Percentiles rank a stretch among this genome's conserved stretches.
Evolutionary conservation across 1,284 basidiomycete genomes (phyloP).

Genomic region (Heterobasidion annosum): DNA sequence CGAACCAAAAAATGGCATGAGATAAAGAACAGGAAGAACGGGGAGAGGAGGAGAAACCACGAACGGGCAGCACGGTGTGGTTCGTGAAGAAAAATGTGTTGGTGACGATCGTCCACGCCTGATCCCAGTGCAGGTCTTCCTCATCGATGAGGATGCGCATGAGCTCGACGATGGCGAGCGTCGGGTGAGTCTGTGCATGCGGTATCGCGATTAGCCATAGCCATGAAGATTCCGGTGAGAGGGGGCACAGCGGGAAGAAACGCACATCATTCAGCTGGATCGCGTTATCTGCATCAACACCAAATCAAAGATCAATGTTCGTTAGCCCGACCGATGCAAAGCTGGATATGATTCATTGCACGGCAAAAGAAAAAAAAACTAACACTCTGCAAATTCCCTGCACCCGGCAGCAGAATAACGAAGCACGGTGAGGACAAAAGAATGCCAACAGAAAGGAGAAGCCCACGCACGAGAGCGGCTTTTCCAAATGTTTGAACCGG

Average conservation of each 20-base stretch:
- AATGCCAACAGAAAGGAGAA: neutral
- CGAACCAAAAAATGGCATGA: neutral
- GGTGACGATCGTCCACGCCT: slow-evolving; percentile 81
- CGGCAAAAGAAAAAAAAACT: slow-evolving; percentile 13
- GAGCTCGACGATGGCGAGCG: slow-evolving; percentile 87
- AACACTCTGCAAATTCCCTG: slow-evolving; percentile 70
- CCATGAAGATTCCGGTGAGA: neutral
- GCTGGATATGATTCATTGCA: neutral
- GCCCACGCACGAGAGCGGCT: slow-evolving; percentile 39
- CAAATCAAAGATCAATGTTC: neutral
- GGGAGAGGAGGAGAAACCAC: slow-evolving; percentile 15
- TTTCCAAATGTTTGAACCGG: slow-evolving; percentile 73
- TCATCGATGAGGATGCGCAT: slow-evolving; percentile 88
- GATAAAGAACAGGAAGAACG: neutral
- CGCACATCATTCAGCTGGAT: slow-evolving; percentile 84
- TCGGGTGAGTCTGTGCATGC: slow-evolving; percentile 75
- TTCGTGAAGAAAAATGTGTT: slow-evolving; percentile 93
- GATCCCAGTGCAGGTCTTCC: slow-evolving; percentile 77
- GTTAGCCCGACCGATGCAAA: no score
- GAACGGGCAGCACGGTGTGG: slow-evolving; percentile 73
- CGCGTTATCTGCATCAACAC: slow-evolving; percentile 53
- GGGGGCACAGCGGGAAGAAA: neutral
- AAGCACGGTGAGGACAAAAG: no score
- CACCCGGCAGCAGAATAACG: no score
- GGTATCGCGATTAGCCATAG: slow-evolving; percentile 1